A percentile compares a stretch with the other conserved stretches of the same genome.
phyloP scores from a whole-genome alignment of 2,329 filamentous ascomycete genomes.

The Colletotrichum coccodes region DNA sequence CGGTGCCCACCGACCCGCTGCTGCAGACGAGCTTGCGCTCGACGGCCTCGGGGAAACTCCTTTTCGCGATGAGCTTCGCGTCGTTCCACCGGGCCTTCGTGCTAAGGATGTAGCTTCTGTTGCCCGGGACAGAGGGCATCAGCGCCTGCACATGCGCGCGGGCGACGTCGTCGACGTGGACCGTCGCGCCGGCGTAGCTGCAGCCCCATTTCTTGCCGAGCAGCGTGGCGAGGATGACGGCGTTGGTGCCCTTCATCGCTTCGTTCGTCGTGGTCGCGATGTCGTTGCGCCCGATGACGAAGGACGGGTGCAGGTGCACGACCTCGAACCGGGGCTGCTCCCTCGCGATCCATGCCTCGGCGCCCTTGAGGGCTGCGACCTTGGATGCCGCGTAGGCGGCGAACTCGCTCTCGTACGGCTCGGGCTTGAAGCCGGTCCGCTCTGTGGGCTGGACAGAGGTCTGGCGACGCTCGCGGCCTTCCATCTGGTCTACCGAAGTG shows the following conservation, averaged over 20 bases:
- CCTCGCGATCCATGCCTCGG: slow-evolving; percentile 44
- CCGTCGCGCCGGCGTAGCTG: slow-evolving; percentile 41
- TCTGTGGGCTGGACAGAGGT: slow-evolving; percentile 7
- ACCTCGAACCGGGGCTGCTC: slow-evolving; percentile 47
- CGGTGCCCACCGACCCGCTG: slow-evolving; percentile 17
- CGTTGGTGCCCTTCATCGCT: slow-evolving; percentile 47
- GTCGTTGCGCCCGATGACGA: slow-evolving; percentile 49
- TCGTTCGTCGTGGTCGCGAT: slow-evolving; percentile 39
- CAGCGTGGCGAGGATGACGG: slow-evolving; percentile 44
- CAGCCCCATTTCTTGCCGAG: slow-evolving; percentile 40
- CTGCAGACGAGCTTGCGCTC: slow-evolving; percentile 22
- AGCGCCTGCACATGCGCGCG: slow-evolving; percentile 49
- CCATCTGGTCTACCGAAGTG: slow-evolving; percentile 21
- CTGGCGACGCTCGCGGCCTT: slow-evolving; percentile 12
- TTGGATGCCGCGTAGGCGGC: slow-evolving; percentile 50
- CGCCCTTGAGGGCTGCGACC: slow-evolving; percentile 43
- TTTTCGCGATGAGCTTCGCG: slow-evolving; percentile 47
- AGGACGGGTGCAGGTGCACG: slow-evolving; percentile 48
- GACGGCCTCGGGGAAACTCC: slow-evolving; percentile 37
- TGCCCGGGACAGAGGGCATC: slow-evolving; percentile 41
- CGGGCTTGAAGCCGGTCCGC: slow-evolving; percentile 20
- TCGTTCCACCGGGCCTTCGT: slow-evolving; percentile 46
- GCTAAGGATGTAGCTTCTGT: slow-evolving; percentile 43
- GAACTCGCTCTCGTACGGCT: slow-evolving; percentile 37
- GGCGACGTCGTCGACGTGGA: slow-evolving; percentile 51